Evolutionary conservation across 345 rosid species (phyloP).

Genomic region (Hibiscus trionum): DNA sequence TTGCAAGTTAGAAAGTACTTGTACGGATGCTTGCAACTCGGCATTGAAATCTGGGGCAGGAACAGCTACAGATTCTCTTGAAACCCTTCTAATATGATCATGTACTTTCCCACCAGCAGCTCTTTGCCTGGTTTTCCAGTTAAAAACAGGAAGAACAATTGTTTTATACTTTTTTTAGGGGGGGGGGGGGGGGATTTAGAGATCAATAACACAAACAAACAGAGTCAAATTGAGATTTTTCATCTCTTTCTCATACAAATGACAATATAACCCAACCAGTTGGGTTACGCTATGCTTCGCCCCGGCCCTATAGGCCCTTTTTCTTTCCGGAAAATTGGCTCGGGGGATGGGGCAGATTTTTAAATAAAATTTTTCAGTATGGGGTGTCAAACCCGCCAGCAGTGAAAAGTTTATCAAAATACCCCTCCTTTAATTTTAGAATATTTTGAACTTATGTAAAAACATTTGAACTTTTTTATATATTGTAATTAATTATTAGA

Average conservation of each 20-base stretch:
- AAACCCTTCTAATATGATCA: slow-evolving; percentile 25
- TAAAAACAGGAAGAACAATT: slow-evolving; percentile 1
- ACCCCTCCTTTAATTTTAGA: not conserved
- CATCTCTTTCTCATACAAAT: not conserved
- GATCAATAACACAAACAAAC: not conserved
- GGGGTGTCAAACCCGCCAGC: not conserved
- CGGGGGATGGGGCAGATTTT: not conserved
- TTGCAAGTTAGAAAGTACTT: slow-evolving; percentile 23
- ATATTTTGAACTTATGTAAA: no score
- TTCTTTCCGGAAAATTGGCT: not conserved
- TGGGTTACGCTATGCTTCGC: not conserved
- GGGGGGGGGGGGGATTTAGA: not conserved
- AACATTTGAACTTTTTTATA: no score
- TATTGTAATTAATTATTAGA: no score
- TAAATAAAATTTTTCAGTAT: not conserved
- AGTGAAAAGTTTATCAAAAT: not conserved
- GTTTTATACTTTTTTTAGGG: not conserved
- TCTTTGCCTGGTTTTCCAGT: slow-evolving; percentile 17
- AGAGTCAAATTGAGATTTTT: not conserved
- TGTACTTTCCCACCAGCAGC: slow-evolving; percentile 30
- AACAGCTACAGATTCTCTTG: slow-evolving; percentile 25
- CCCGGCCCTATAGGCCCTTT: not conserved
- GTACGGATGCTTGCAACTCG: not conserved
- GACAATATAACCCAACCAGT: not conserved
- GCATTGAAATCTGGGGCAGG: not conserved